Conservation (phyloP, 164 flowering plant genomes). For the Saururus chinensis region DNA sequence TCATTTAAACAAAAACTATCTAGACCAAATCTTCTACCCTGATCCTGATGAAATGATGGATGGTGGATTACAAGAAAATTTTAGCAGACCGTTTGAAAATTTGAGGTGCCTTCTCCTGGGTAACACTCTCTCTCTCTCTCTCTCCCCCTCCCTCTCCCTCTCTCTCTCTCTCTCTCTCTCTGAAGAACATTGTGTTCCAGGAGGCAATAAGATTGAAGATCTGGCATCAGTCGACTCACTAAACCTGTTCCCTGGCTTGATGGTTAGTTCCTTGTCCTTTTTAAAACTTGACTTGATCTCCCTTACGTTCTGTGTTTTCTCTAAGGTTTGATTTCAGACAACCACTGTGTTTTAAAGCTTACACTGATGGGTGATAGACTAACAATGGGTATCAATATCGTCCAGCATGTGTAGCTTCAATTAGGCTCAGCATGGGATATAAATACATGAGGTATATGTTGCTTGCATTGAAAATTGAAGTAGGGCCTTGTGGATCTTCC, state of each 20-base stretch:
- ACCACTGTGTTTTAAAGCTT: neutral
- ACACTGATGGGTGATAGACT: neutral
- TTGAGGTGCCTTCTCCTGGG: conserved; percentile 81
- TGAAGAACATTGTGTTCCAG: conserved; percentile 25
- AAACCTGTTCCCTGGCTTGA: conserved; percentile 61
- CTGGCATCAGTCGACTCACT: conserved; percentile 60
- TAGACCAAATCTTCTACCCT: conserved; percentile 49
- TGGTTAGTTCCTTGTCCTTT: conserved; percentile 34
- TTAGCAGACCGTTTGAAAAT: conserved; percentile 44
- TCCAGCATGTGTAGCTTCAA: too few relatives aligned
- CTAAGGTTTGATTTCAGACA: neutral
- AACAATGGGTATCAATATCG: neutral
- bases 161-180: neutral
- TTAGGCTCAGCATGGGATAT: too few relatives aligned
- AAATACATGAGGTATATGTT: too few relatives aligned
- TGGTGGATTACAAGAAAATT: conserved; percentile 16
- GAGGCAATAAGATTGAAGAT: conserved; percentile 67
- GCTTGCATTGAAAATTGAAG: too few relatives aligned
- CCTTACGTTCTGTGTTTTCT: neutral
- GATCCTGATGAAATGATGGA: conserved; percentile 12
- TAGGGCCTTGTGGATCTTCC: too few relatives aligned
- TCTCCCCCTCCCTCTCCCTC: neutral
- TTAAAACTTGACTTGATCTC: neutral
- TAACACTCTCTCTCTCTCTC: conserved; percentile 12
- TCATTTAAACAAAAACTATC: conserved; percentile 70